Conservation (phyloP, 805 yeast species). For the Yarrowia osloensis region DNA sequence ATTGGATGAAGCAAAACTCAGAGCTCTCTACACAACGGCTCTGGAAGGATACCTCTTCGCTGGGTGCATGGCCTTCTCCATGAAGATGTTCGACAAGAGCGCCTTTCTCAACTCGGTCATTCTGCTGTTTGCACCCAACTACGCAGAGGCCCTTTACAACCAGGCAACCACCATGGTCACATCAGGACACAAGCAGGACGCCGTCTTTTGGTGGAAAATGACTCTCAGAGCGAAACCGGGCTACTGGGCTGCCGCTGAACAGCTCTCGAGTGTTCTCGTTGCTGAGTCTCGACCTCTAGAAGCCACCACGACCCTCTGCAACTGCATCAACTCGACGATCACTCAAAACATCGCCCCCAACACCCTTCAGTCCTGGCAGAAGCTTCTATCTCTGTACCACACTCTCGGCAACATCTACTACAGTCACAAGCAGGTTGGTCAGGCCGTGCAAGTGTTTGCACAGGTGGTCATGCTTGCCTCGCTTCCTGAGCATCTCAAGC, state of each 20-base stretch:
- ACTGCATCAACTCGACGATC: not conserved
- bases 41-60: conserved; percentile 36
- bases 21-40: not conserved
- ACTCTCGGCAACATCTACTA: conserved; percentile 38
- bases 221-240: conserved; percentile 35
- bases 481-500: not conserved
- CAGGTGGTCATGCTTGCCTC: conserved; percentile 34
- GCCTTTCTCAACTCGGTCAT: conserved; percentile 5
- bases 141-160: conserved; percentile 38
- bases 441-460: conserved; percentile 35
- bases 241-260: conserved; percentile 41
- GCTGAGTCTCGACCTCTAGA: conserved; percentile 33
- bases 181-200: conserved; percentile 33
- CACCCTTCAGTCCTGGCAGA: conserved; percentile 32
- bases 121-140: conserved; percentile 30
- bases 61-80: conserved; percentile 37
- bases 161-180: conserved; percentile 36
- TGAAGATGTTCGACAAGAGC: conserved; percentile 32
- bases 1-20: not conserved
- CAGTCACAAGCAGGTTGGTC: conserved; percentile 22
- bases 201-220: conserved; percentile 37
- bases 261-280: conserved; percentile 35
- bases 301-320: not conserved
- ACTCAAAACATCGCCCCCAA: conserved; percentile 5
- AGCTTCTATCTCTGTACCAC: conserved; percentile 36